phyloP scores from a whole-genome alignment of 257 asterid genomes.

The Capsicum chinense region DNA sequence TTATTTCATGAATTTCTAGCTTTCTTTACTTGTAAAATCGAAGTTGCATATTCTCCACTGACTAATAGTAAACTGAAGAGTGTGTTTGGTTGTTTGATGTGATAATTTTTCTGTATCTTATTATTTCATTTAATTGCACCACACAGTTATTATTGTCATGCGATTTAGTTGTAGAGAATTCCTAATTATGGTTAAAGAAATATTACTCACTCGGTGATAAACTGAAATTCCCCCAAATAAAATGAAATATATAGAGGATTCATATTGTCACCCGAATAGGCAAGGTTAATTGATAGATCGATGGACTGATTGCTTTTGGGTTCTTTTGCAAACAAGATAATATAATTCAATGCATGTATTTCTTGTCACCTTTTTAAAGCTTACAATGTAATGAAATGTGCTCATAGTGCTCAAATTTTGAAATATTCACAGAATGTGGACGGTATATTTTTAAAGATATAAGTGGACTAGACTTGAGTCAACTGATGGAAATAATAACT shows the following conservation, averaged over 20 bases:
- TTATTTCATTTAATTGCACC: slow-evolving; percentile 8
- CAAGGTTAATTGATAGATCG: not conserved
- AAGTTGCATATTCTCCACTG: not conserved
- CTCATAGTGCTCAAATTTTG: not conserved
- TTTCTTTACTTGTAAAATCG: not conserved
- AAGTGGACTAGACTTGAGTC: not conserved
- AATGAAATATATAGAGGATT: slow-evolving; percentile 2
- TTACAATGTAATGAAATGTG: not conserved
- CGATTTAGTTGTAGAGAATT: not conserved
- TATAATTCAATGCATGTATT: not conserved
- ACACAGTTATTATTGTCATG: not conserved
- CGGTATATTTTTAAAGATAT: not conserved
- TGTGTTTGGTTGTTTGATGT: not conserved
- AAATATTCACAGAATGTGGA: not conserved
- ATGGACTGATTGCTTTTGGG: slow-evolving; percentile 8
- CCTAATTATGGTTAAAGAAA: not conserved
- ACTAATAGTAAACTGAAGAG: slow-evolving; percentile 9
- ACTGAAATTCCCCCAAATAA: not conserved
- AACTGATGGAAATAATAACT: not conserved
- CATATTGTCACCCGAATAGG: not conserved
- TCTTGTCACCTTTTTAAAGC: not conserved
- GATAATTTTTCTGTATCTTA: not conserved
- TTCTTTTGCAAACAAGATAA: slow-evolving; percentile 2
- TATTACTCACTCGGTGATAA: not conserved
- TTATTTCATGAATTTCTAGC: not conserved